Conservation (phyloP, 139 green algal species). For the Medakamo hakoo region DNA sequence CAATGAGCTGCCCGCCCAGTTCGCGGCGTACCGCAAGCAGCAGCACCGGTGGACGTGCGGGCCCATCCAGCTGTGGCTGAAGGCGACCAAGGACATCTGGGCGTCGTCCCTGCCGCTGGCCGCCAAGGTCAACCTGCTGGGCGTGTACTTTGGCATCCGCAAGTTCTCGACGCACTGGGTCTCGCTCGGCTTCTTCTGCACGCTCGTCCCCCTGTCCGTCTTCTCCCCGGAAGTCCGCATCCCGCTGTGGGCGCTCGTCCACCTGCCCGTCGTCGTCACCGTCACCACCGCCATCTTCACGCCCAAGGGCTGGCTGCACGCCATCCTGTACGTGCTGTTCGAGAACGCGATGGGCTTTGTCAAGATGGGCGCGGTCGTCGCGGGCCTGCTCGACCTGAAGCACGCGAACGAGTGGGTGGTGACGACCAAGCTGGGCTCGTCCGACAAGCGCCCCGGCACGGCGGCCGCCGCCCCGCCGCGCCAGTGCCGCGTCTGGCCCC, state of each 20-base stretch:
- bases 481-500: conserved; percentile 36
- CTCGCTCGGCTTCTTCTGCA: conserved; percentile 67
- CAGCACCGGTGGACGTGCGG: conserved; percentile 88
- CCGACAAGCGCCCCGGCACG: conserved; percentile 29
- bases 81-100: conserved; percentile 43
- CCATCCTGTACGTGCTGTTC: conserved; percentile 68
- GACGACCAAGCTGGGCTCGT: conserved; percentile 57
- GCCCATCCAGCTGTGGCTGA: conserved; percentile 60
- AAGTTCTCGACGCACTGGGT: conserved; percentile 66
- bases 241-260: conserved; percentile 63
- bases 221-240: conserved; percentile 51
- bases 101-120: conserved; percentile 25
- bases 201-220: conserved; percentile 53
- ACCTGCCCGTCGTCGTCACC: conserved; percentile 57
- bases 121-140: conserved; percentile 54
- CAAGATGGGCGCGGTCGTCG: conserved; percentile 57
- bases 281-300: conserved; percentile 62
- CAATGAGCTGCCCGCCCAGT: conserved; percentile 74
- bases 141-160: conserved; percentile 63
- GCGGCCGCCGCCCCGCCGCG: conserved; percentile 2
- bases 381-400: conserved; percentile 46
- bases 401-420: conserved; percentile 74
- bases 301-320: conserved; percentile 30
- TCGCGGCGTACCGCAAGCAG: conserved; percentile 92
- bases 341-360: conserved; percentile 80